Evolutionary conservation across 352 stramenopile genomes (phyloP).

Genomic region (Phytophthora parvispora): DNA sequence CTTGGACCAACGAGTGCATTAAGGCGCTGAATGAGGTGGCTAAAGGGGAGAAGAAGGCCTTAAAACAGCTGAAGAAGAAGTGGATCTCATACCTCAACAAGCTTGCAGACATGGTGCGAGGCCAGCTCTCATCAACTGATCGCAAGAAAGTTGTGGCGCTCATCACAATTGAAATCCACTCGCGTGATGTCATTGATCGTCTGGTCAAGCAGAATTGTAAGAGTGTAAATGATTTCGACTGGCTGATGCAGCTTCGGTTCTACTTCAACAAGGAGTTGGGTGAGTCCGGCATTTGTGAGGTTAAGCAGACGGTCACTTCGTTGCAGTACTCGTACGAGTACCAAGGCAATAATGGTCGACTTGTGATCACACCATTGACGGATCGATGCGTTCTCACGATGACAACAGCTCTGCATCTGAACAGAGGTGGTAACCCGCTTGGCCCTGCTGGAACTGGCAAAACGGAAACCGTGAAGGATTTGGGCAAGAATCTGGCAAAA

Average conservation of each 20-base stretch:
- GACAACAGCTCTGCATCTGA: slow-evolving; percentile 93
- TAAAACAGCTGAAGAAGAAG: slow-evolving; percentile 95
- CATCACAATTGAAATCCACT: slow-evolving; percentile 98
- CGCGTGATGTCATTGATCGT: slow-evolving; percentile 95
- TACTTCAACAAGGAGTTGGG: slow-evolving; percentile 91
- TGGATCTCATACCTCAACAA: slow-evolving; percentile 96
- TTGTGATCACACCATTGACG: slow-evolving; percentile 95
- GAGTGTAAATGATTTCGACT: slow-evolving; percentile 94
- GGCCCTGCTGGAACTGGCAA: slow-evolving; percentile 95
- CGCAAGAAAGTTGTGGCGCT: slow-evolving; percentile 97
- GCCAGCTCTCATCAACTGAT: slow-evolving; percentile 89
- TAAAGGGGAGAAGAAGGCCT: slow-evolving; percentile 92
- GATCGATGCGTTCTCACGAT: slow-evolving; percentile 95
- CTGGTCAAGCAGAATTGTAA: slow-evolving; percentile 96
- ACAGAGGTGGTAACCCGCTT: slow-evolving; percentile 92
- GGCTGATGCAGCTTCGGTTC: slow-evolving; percentile 90
- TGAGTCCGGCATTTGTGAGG: slow-evolving; percentile 85
- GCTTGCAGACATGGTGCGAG: slow-evolving; percentile 94
- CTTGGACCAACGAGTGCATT: slow-evolving; percentile 95
- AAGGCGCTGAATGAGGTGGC: slow-evolving; percentile 94
- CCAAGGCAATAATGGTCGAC: slow-evolving; percentile 88
- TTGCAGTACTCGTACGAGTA: slow-evolving; percentile 91
- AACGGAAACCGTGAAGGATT: slow-evolving; percentile 96
- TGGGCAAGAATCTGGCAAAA: slow-evolving; percentile 95
- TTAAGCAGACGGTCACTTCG: slow-evolving; percentile 89